Evolutionary conservation across 352 stramenopile genomes (phyloP).

Genomic region (Elongisporangium prolatum): DNA sequence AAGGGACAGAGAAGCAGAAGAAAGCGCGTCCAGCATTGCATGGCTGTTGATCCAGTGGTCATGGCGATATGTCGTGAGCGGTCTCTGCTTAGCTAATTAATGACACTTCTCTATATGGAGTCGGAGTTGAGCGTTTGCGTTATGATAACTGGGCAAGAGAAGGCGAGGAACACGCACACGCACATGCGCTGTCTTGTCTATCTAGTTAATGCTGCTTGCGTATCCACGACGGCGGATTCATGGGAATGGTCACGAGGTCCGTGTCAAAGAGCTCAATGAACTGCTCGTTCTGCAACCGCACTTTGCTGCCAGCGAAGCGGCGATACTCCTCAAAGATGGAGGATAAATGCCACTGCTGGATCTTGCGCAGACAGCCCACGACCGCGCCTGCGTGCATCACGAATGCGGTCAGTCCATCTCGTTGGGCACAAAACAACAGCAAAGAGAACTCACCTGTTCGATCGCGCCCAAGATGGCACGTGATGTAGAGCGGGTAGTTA

Average conservation of each 20-base stretch:
- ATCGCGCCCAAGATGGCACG: slow-evolving; percentile 87
- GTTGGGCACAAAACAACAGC: too few species aligned
- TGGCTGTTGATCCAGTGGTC: neutral
- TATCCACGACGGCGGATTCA: slow-evolving; percentile 70
- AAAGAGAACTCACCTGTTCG: slow-evolving; percentile 53
- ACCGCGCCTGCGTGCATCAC: slow-evolving; percentile 54
- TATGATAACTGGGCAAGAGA: neutral
- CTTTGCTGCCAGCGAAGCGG: slow-evolving; percentile 86
- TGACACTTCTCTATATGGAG: neutral
- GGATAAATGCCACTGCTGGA: slow-evolving; percentile 90
- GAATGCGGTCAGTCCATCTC: too few species aligned
- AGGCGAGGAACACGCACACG: neutral
- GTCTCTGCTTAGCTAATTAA: neutral
- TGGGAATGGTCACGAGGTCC: slow-evolving; percentile 85
- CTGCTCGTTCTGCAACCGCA: slow-evolving; percentile 91
- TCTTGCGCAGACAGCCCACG: slow-evolving; percentile 89
- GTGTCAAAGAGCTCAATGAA: slow-evolving; percentile 95
- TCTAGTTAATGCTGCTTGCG: slow-evolving; percentile 34
- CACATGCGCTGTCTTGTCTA: neutral
- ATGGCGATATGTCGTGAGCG: neutral
- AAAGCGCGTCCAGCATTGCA: neutral
- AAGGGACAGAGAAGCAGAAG: slow-evolving; percentile 3
- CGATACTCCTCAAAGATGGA: slow-evolving; percentile 93
- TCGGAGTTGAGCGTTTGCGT: neutral
- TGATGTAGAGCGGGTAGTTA: slow-evolving; percentile 91